Base-by-base conservation (phyloP, 345 rosid genomes). In the Heritiera littoralis region DNA sequence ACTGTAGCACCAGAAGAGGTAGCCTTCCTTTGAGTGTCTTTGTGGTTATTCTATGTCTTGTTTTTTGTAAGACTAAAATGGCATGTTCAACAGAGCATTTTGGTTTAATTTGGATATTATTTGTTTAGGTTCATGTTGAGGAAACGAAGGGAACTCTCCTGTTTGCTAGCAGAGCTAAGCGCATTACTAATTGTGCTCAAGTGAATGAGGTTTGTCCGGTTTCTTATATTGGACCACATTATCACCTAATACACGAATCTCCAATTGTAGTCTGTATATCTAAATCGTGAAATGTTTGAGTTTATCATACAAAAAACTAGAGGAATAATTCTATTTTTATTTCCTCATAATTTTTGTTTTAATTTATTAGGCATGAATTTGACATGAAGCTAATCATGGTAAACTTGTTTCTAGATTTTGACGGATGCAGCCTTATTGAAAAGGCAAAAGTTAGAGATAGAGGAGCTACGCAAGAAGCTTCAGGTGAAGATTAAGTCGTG, bases 1-100 rank as follows among this genome's bases (percentile, higher is more conserved):
- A 96, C 99, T 32, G 72, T 93, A 72, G 98, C 98, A 76, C 99
- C 99, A 79, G 98, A 96, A 89, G 97, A 94, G 97, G 99, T 96
- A 89, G 65, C 20, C 35, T 55, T 23, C 46, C 72, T 9, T 54
- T 67, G 43, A 51, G 28, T 32, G 13, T 49, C 6, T 48, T 35
- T 35, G 38, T 35, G 38, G 38, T 23, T 35, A 55, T 45, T 46
- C 54, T 79, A 23, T 23, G 32, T 30, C 73, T 13, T 77, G 3
- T 75, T 38, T 75, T n/a, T 56, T 3, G 48, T 64, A 35, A 0
- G 32, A 51, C 15, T 65, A 59, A 9, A 35, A 72, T 72, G 30
- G 75, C 45, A 51, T 63, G 66, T 67, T 73, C 38, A 74, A 45
- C 48, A 35, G 60, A 52, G 35, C 67, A 63, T 40, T 78, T 56